A percentile compares a stretch with the other conserved stretches of the same genome.
Evolutionary conservation across 495 filamentous ascomycete genomes (phyloP).

Genomic region (Talaromyces wortmannii): DNA sequence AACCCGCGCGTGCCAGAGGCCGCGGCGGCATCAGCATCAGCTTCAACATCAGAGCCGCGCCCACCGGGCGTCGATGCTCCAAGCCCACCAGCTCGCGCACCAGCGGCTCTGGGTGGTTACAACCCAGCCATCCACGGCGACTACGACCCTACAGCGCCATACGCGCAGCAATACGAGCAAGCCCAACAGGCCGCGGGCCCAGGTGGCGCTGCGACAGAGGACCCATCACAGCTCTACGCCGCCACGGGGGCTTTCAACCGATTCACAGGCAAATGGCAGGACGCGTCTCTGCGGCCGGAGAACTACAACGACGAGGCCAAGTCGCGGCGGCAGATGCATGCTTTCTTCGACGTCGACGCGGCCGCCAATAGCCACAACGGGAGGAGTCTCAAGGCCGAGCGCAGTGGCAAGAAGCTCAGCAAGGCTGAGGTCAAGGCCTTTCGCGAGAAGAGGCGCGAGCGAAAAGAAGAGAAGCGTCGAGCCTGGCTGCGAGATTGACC

Average conservation of each 20-base stretch:
- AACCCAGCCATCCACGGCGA: slow-evolving; percentile 93
- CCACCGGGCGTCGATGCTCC: too few species aligned
- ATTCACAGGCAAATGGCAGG: slow-evolving; percentile 84
- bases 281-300: slow-evolving; percentile 53
- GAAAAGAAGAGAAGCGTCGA: slow-evolving; percentile 89
- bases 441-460: slow-evolving; percentile 68
- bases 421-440: slow-evolving; percentile 77
- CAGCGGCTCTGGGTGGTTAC: slow-evolving; percentile 58
- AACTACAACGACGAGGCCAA: slow-evolving; percentile 86
- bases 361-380: slow-evolving; percentile 92
- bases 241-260: slow-evolving; percentile 80
- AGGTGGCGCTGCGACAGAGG: slow-evolving; percentile 9
- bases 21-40: slow-evolving; percentile 12
- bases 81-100: background rate
- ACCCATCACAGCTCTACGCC: slow-evolving; percentile 45
- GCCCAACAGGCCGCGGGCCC: slow-evolving; percentile 22
- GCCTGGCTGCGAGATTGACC: slow-evolving; percentile 83
- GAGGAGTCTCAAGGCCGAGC: slow-evolving; percentile 83
- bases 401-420: slow-evolving; percentile 77
- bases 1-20: slow-evolving; percentile 71
- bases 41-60: slow-evolving; percentile 9
- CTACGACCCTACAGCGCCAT: slow-evolving; percentile 90
- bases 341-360: slow-evolving; percentile 96
- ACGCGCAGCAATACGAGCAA: slow-evolving; percentile 57
- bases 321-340: slow-evolving; percentile 79